A percentile compares a stretch with the other conserved stretches of the same genome.
phyloP scores from a whole-genome alignment of 495 filamentous ascomycete genomes.

The Penicillium fimorum region DNA sequence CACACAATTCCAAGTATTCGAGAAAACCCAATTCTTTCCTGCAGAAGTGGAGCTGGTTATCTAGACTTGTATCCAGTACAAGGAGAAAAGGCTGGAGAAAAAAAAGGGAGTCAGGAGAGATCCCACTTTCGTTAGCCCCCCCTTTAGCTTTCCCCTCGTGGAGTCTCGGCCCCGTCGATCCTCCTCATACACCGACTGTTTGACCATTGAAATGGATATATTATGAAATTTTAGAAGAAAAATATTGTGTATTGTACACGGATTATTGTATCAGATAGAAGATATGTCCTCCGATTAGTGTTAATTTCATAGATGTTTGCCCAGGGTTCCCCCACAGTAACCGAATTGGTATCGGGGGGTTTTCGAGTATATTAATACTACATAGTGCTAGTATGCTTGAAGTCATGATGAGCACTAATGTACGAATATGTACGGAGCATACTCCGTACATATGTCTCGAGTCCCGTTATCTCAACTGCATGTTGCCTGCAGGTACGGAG shows the following conservation, averaged over 20 bases:
- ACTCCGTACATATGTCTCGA: background rate
- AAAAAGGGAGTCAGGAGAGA: constrained; percentile 31
- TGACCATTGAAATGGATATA: constrained; percentile 14
- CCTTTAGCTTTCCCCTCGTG: constrained; percentile 24
- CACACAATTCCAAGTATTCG: background rate
- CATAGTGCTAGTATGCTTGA: background rate
- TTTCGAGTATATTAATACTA: background rate
- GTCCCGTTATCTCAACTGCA: background rate
- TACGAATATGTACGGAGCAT: no score
- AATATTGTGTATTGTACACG: background rate
- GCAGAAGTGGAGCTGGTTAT: constrained; percentile 2
- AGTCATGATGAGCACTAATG: background rate
- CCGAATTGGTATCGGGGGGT: background rate
- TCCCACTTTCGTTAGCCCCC: constrained; percentile 24
- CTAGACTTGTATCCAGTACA: constrained; percentile 3
- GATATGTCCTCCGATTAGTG: background rate
- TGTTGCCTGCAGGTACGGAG: background rate
- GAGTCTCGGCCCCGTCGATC: constrained; percentile 31
- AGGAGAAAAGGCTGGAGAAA: constrained; percentile 13
- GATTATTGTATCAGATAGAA: background rate
- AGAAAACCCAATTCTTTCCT: background rate
- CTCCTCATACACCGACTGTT: constrained; percentile 32
- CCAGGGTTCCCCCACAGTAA: background rate
- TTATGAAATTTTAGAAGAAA: background rate
- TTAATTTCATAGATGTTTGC: background rate